Base-by-base conservation (phyloP, 768 basidiomycete species). In the Leccinum boreale region DNA sequence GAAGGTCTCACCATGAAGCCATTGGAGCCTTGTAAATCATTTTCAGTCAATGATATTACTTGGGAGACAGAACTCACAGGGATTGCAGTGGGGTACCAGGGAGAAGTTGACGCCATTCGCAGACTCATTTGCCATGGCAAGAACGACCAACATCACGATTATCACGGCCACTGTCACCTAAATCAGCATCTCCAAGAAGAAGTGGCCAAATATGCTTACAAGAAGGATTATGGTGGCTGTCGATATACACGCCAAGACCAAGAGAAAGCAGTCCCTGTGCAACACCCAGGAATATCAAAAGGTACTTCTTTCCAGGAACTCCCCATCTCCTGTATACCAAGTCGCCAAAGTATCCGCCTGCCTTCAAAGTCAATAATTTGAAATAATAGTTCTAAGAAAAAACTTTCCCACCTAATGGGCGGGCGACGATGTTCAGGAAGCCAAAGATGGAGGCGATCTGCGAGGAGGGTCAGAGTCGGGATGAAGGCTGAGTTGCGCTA, bases 101-200 rank as follows among this genome's bases (percentile, higher is more conserved):
- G 79, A 69, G 59, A 81, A 82, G 62, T 78, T 81, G 3, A 77
- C 75, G 6, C 82, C 82, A 58, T 83, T 83, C 0, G 72, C 80
- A 12, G 76, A 67, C 63, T 81, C 78, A 39, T 74, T 75, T 56
- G 65, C 66, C 12, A 74, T 45, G 7, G 70, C 78, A 53, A 78
- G 70, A 39, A 78, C 65, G 10, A 77, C 70, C n/a, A 77, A 61
- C 9, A 81, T 45, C 15, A 70, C 70, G 61, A 81, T 77, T 10
- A 80, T 62, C 1, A 73, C 73, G 7, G 52, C 48, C 12, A 74
- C 68, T 72, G 50, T 46, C 19, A 48, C 28, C 33, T 47, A 53
- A 46, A 49, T 52, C 26, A 56, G 29, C 45, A 28, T 35, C 15
- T 8, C 29, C 21, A 12, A 17, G 33, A 35, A 14, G 12, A 55